A percentile compares a stretch with the other conserved stretches of the same genome.
phyloP scores from a whole-genome alignment of 257 asterid genomes.

The Ballota nigra region DNA sequence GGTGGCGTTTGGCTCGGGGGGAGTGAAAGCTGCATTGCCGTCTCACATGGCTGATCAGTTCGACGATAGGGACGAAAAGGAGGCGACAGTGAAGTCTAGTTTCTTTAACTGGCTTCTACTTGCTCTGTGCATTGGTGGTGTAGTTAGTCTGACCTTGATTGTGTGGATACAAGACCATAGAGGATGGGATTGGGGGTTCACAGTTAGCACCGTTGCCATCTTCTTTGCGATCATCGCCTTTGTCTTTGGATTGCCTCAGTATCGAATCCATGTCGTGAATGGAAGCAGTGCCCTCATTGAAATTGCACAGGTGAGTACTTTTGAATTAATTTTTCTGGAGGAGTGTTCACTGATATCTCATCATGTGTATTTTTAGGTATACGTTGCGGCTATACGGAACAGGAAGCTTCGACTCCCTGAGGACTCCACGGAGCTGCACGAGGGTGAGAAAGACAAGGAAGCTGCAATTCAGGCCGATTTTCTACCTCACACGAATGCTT shows the following conservation, averaged over 20 bases:
- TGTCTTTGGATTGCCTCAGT: conserved; percentile 47
- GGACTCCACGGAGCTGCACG: conserved; percentile 46
- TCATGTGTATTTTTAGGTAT: conserved; percentile 38
- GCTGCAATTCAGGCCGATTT: conserved; percentile 39
- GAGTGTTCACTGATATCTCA: neutral
- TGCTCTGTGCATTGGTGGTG: conserved; percentile 55
- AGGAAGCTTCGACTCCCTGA: conserved; percentile 54
- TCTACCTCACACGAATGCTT: conserved; percentile 50
- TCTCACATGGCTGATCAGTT: conserved; percentile 84
- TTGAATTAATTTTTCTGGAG: neutral
- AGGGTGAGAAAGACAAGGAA: conserved; percentile 42
- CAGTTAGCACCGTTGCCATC: conserved; percentile 51
- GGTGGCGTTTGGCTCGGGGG: conserved; percentile 56
- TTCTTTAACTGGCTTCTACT: conserved; percentile 71
- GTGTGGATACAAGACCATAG: conserved; percentile 74
- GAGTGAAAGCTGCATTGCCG: conserved; percentile 65
- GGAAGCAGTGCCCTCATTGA: conserved; percentile 64
- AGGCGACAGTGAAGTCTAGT: conserved; percentile 49
- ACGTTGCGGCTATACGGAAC: conserved; percentile 54
- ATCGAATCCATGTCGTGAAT: conserved; percentile 52
- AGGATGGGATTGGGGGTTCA: conserved; percentile 73
- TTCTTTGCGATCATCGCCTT: conserved; percentile 39
- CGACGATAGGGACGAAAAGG: conserved; percentile 58
- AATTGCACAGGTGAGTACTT: conserved; percentile 52
- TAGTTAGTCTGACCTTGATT: conserved; percentile 46